A percentile compares a stretch with the other conserved stretches of the same genome.
Evolutionary conservation across 345 rosid species (phyloP).

Genomic region (Linum tenue): DNA sequence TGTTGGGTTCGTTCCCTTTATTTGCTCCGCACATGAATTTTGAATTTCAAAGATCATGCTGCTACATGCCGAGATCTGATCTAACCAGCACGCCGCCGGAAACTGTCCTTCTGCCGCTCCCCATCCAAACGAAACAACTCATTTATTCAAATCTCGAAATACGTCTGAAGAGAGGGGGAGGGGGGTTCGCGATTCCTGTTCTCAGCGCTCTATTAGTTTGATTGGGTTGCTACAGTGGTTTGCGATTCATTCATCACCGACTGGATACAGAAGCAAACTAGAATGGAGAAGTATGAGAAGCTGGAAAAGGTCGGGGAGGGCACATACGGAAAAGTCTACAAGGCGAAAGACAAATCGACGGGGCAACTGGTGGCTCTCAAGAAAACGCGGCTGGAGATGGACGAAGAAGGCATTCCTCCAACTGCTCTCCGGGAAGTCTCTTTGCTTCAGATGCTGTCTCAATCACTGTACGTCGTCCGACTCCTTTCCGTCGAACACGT

Average conservation of each 20-base stretch:
- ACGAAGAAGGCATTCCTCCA: slow-evolving; percentile 95
- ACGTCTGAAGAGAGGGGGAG: neutral
- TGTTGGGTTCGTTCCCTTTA: too few relatives aligned
- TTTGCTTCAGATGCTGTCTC: slow-evolving; percentile 84
- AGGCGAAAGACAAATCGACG: slow-evolving; percentile 67
- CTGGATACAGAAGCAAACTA: neutral
- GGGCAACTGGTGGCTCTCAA: slow-evolving; percentile 85
- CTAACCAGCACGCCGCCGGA: neutral
- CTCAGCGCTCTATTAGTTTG: neutral
- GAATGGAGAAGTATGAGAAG: slow-evolving; percentile 97
- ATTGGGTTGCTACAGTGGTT: neutral
- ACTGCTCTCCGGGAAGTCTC: slow-evolving; percentile 94
- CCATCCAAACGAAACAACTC: neutral
- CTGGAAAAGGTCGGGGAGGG: slow-evolving; percentile 97
- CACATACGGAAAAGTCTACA: slow-evolving; percentile 90
- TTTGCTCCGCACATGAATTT: too few relatives aligned
- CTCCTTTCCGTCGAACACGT: slow-evolving; percentile 87
- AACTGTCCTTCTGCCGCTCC: neutral
- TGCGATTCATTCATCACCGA: too few relatives aligned
- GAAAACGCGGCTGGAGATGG: slow-evolving; percentile 88
- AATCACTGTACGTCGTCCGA: slow-evolving; percentile 79
- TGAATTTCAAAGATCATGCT: too few relatives aligned
- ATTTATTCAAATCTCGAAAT: too few relatives aligned
- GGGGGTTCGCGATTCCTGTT: neutral
- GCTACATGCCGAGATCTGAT: neutral